A percentile compares a stretch with the other conserved stretches of the same genome.
Evolutionary conservation across 495 filamentous ascomycete genomes (phyloP).

Genomic region (Podospora anserina): DNA sequence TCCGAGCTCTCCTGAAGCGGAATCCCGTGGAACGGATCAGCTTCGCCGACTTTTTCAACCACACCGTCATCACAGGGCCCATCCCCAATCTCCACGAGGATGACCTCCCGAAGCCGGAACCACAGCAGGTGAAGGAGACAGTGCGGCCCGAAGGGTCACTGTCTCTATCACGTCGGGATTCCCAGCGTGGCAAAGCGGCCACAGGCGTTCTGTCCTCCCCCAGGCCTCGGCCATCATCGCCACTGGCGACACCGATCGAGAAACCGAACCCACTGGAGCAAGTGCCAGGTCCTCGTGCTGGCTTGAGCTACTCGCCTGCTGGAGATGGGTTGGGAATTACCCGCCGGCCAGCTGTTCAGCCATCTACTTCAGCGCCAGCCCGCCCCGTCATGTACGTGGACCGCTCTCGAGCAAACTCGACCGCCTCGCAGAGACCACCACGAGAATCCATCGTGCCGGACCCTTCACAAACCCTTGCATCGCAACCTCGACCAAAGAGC

Average conservation of each 20-base stretch:
- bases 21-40: slow-evolving; percentile 78
- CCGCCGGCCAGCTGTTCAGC: slow-evolving; percentile 35
- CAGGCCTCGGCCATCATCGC: slow-evolving; percentile 36
- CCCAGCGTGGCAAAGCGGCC: slow-evolving; percentile 12
- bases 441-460: slow-evolving; percentile 23
- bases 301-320: slow-evolving; percentile 32
- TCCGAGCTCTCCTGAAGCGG: slow-evolving; percentile 76
- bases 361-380: slow-evolving; percentile 41
- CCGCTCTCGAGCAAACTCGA: slow-evolving; percentile 37
- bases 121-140: background rate
- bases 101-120: slow-evolving; percentile 51
- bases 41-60: slow-evolving; percentile 77
- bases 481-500: slow-evolving; percentile 16
- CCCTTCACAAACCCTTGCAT: slow-evolving; percentile 19
- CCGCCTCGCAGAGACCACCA: slow-evolving; percentile 31
- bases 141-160: slow-evolving; percentile 28
- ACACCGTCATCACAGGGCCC: slow-evolving; percentile 66
- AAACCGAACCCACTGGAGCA: slow-evolving; percentile 32
- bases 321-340: slow-evolving; percentile 44
- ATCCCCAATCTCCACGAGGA: slow-evolving; percentile 83
- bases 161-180: slow-evolving; percentile 20
- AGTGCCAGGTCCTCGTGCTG: slow-evolving; percentile 12
- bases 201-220: slow-evolving; percentile 33
- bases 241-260: slow-evolving; percentile 39
- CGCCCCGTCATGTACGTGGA: slow-evolving; percentile 35